A percentile compares a stretch with the other conserved stretches of the same genome.
phyloP scores from a whole-genome alignment of 2,329 filamentous ascomycete species.

The Claviceps maximensis region DNA sequence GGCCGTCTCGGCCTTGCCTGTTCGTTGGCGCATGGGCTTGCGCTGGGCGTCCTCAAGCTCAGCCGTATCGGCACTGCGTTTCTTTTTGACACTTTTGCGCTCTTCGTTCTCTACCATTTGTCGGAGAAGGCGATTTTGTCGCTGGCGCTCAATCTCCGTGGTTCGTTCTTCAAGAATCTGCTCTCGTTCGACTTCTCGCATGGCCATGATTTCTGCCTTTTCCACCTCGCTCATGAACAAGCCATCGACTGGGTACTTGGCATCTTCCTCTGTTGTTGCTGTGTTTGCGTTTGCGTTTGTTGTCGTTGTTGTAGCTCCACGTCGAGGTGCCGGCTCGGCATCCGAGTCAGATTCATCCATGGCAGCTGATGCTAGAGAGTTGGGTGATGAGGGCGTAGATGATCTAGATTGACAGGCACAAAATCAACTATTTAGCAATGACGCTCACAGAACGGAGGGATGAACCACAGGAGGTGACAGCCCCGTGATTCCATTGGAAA shows the following conservation, averaged over 20 bases:
- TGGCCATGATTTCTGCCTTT: slow-evolving; percentile 64
- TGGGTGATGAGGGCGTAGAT: slow-evolving; percentile 52
- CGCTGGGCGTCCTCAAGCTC: slow-evolving; percentile 65
- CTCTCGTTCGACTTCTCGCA: slow-evolving; percentile 87
- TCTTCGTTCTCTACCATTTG: slow-evolving; percentile 59
- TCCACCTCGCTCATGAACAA: slow-evolving; percentile 64
- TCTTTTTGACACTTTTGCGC: slow-evolving; percentile 41
- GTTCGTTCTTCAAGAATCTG: slow-evolving; percentile 79
- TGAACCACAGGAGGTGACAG: not conserved
- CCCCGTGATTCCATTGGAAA: not conserved
- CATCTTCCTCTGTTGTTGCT: slow-evolving; percentile 33
- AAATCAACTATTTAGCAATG: slow-evolving; percentile 3
- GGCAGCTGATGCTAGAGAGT: slow-evolving; percentile 67
- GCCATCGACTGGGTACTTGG: slow-evolving; percentile 76
- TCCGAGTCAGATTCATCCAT: slow-evolving; percentile 80
- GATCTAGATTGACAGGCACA: slow-evolving; percentile 36
- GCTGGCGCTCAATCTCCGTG: slow-evolving; percentile 65
- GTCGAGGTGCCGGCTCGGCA: slow-evolving; percentile 25
- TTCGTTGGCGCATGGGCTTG: slow-evolving; percentile 61
- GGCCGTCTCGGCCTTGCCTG: slow-evolving; percentile 37
- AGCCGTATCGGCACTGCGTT: slow-evolving; percentile 66
- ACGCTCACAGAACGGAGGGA: not conserved
- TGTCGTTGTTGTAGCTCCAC: slow-evolving; percentile 20
- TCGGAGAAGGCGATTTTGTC: slow-evolving; percentile 71
- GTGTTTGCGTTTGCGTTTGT: no score